Evolutionary conservation across 345 rosid genomes (phyloP), one percentile per base, ranked within the genome.

Genomic region (Citrus reticulata): DNA sequence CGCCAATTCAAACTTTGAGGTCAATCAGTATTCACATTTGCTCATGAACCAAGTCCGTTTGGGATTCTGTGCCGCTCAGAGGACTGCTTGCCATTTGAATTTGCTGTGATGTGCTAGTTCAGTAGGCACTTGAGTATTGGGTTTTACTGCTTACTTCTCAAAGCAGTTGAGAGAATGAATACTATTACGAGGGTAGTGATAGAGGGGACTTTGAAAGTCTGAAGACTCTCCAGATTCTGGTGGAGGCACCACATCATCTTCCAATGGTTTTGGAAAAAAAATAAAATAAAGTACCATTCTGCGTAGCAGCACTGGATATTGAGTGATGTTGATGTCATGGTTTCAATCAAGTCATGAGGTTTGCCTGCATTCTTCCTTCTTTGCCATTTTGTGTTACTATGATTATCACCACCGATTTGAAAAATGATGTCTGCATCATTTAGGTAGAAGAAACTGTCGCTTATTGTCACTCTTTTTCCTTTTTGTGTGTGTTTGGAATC

Each of bases 1-100:
- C 84, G 80, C 35, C 85, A 82, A 11, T 83, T 86, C 80, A 90
- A 87, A 78, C 74, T 92, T 63, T 92, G 87, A 89, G 75, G 46
- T 65, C 37, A 24, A 22, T 51, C 35, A 22, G 35, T 3, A 32
- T 76, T 66, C 49, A 4, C 32, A 65, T 54, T 34, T 64, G 20
- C 34, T 66, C 16, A 34, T 16, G 64, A 64, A 17, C 10, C 46
- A 37, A 16, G 58, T 63, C 8, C 2, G 6, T 51, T 64, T 49
- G 13, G 14, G 55, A 29, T 25, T 17, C 24, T 17, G 4, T 62
- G 78, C 14, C 0, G 8, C 29, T 22, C 42, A 8, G 22, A 63
- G 13, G 63, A 19, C 22, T 25, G 34, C 4, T 65, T 63, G 20
- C 61, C 7, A 7, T 40, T 17, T 54, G 5, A 49, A 49, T 76